Base-by-base conservation (phyloP, 257 asterid genomes). In the Solanum chaucha region DNA sequence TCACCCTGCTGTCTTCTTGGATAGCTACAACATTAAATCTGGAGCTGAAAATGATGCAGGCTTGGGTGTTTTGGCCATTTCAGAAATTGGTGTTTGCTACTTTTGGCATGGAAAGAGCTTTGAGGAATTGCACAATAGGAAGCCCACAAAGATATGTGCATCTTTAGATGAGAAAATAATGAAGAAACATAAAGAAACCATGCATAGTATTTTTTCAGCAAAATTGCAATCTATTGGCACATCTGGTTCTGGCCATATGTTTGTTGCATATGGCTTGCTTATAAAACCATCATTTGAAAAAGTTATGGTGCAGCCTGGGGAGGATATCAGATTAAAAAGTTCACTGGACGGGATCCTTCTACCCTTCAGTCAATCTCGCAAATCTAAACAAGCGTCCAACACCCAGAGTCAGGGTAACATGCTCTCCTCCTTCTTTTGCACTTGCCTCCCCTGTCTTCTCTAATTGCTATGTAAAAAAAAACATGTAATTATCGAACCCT, bases 1-100 rank as follows among this genome's bases (percentile, higher is more conserved):
- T 87, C 98, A 97, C 87, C 98, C 99, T 38, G 96, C 99, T 85
- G 91, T 94, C 44, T 94, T 92, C 90, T 90, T 97, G 92, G 99
- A 95, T 87, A 86, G 94, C 92, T 93, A 86, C 88, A 87, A 86
- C 81, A 34, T 86, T 59, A 67, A 44, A 70, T 83, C 87, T 85
- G 90, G 85, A 87, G 91, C 90, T 86, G 86, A 38, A 89, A 93
- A 93, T 41, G 83, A 93, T 87, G 86, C 90, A 32, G 92, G 95
- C 80, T 88, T 97, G 59, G 94, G 94, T 64, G 92, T 95, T 90
- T 82, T 97, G 92, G 98, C 99, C 51, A 91, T 97, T 92, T 92
- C 99, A 73, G 99, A 97, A 94, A 61, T 87, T 36, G 99, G 99
- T 19, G 90, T 93, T 65, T 94, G 99, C 88, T 97, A 95, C 90